Base-by-base conservation (phyloP, 2,329 filamentous ascomycete species). In the Colletotrichum liaoningense region DNA sequence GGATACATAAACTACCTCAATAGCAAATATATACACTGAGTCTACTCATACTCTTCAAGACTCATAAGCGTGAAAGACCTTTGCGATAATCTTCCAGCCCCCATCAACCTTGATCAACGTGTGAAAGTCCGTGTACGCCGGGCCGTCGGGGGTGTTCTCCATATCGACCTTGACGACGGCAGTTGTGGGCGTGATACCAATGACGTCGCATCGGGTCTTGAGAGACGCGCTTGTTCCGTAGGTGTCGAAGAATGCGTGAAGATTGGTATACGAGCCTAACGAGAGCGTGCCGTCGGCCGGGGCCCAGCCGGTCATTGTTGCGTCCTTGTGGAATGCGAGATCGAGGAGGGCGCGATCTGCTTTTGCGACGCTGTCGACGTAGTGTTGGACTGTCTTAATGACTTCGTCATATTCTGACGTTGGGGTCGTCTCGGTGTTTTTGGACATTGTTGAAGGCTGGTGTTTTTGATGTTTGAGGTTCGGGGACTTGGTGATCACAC, bases 41-140 rank as follows among this genome's bases (percentile, higher is more conserved):
- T 3, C 0, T 9, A 1, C 26, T 28, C 1, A 28, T 28, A n/a
- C 8, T 4, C 4, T 4, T 22, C 0, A 30, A 14, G 22, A 56
- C 5, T 56, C 83, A 24, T 67, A 74, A 22, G 58, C 65, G 9
- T 74, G 72, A 14, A 73, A 75, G 2, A 72, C 66, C 69, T 74
- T 75, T 2, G 69, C 63, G 59, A 75, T 69, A 26, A 73, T 62
- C 26, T 66, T 63, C 72, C 74, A 75, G 24, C 67, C 57, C 8
- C 66, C 72, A 12, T 75, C 72, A 24, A 67, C 46, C 69, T 75
- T 75, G 24, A 76, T 66, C 71, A 76, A 38, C 4, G 75, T 74
- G 46, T 63, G 67, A 52, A 71, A 76, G n/a, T 76, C 75, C 5
- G 63, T 69, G 35, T 76, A 76, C 14, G 49, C 66, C 1, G 24